phyloP scores from a whole-genome alignment of 2,329 filamentous ascomycete genomes.

The Teratosphaeria viscida region DNA sequence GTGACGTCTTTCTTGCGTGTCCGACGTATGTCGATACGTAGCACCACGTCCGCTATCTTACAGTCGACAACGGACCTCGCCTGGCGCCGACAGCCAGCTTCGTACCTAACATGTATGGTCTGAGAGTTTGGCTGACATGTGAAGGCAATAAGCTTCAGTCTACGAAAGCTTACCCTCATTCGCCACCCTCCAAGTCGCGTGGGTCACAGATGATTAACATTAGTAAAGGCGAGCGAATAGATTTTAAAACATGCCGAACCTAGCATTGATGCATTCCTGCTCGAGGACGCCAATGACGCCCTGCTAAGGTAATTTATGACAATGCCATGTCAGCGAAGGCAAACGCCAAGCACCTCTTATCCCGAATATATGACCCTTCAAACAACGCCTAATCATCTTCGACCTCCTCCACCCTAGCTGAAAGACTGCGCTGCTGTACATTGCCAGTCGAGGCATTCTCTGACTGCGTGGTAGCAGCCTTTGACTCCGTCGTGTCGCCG shows the following conservation, averaged over 20 bases:
- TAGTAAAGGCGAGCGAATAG: background rate
- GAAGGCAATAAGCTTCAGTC: background rate
- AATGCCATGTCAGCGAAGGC: background rate
- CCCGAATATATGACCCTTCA: background rate
- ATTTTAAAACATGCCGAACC: background rate
- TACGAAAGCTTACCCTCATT: background rate
- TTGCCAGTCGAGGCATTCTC: background rate
- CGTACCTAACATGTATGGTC: too few relatives aligned
- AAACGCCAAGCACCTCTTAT: background rate
- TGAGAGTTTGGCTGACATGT: background rate
- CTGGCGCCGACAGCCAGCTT: too few relatives aligned
- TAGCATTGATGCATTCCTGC: background rate
- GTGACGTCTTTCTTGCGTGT: too few relatives aligned
- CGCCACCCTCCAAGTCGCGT: background rate
- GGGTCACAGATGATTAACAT: background rate
- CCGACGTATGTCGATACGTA: too few relatives aligned
- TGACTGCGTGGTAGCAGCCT: constrained; percentile 7
- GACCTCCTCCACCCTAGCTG: constrained; percentile 22
- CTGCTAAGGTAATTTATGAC: background rate
- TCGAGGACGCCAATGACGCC: background rate
- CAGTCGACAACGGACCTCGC: too few relatives aligned
- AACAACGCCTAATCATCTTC: constrained; percentile 9
- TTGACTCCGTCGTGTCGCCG: constrained; percentile 13
- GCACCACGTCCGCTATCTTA: too few relatives aligned
- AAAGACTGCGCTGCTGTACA: constrained; percentile 7